A percentile compares a stretch with the other conserved stretches of the same genome.
phyloP scores from a whole-genome alignment of 352 stramenopile genomes.

The Phytophthora pseudosyringae region DNA sequence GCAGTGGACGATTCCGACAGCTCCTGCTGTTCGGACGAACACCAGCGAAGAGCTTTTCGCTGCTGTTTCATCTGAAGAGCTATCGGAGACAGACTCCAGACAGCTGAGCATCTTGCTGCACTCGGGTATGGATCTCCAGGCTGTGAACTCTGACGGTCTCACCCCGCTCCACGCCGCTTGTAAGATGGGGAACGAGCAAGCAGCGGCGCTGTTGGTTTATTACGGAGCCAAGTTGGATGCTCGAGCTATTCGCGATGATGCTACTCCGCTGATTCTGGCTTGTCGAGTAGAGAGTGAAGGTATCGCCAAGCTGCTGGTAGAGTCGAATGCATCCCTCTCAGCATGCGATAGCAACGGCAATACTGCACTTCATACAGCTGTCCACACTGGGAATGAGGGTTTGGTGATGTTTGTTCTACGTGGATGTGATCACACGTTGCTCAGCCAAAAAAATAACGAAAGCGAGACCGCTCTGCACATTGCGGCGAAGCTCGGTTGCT shows the following conservation, averaged over 20 bases:
- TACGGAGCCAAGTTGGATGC: slow-evolving; percentile 53
- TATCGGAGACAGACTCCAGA: slow-evolving; percentile 24
- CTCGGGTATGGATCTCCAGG: slow-evolving; percentile 43
- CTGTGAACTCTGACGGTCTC: slow-evolving; percentile 36
- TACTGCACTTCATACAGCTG: slow-evolving; percentile 82
- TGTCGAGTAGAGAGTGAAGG: slow-evolving; percentile 47
- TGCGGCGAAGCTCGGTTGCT: slow-evolving; percentile 60
- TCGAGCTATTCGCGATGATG: slow-evolving; percentile 19
- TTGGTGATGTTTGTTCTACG: slow-evolving; percentile 80
- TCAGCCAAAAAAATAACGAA: slow-evolving; percentile 90
- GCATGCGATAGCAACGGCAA: slow-evolving; percentile 84
- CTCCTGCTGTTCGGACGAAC: slow-evolving; percentile 9
- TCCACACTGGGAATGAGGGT: slow-evolving; percentile 81
- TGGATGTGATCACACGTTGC: slow-evolving; percentile 59
- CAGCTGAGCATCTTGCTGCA: slow-evolving; percentile 49
- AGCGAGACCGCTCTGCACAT: slow-evolving; percentile 92
- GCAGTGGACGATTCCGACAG: slow-evolving; percentile 57
- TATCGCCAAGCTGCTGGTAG: slow-evolving; percentile 55
- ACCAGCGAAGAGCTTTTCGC: slow-evolving; percentile 36
- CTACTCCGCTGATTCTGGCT: slow-evolving; percentile 54
- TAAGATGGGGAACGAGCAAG: slow-evolving; percentile 51
- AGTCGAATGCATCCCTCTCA: slow-evolving; percentile 69
- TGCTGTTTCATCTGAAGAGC: slow-evolving; percentile 30
- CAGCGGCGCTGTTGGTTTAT: slow-evolving; percentile 49
- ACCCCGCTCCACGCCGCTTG: slow-evolving; percentile 62